Percentiles rank a stretch among this genome's conserved stretches.
These are phyloP conservation scores for Aspergillus niger DNA, from an alignment of 2,329 filamentous ascomycete genomes.

Conservation along the genomic window DNA sequence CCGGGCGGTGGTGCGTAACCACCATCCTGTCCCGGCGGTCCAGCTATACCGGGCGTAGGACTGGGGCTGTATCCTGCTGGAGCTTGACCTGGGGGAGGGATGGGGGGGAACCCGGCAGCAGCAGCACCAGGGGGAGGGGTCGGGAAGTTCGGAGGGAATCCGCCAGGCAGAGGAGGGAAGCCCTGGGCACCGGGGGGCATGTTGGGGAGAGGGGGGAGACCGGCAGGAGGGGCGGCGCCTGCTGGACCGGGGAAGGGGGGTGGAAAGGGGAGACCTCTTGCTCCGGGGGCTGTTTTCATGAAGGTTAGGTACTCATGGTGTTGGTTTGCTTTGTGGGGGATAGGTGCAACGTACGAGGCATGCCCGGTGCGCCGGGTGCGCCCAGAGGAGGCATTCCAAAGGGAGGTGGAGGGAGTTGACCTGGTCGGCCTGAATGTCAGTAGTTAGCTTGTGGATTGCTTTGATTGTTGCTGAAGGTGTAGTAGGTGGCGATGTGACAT, in stretches of 20 bases:
- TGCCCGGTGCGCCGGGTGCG: constrained; percentile 42
- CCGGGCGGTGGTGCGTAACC: constrained; percentile 34
- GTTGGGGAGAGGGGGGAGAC: constrained; percentile 40
- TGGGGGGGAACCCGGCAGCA: constrained; percentile 35
- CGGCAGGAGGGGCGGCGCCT: constrained; percentile 41
- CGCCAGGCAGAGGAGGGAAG: constrained; percentile 29
- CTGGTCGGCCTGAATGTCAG: constrained; percentile 32
- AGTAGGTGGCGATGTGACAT: constrained; percentile 21
- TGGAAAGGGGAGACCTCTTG: constrained; percentile 57
- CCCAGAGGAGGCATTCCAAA: constrained; percentile 56
- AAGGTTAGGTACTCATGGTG: background rate
- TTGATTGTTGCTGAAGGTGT: no score
- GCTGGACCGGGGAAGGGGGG: constrained; percentile 43
- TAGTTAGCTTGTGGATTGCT: no score
- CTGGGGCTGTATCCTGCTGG: constrained; percentile 26
- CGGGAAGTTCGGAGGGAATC: constrained; percentile 48
- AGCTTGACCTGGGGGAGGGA: constrained; percentile 31
- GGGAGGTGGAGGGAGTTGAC: constrained; percentile 57
- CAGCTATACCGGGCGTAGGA: constrained; percentile 30
- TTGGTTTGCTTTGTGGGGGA: background rate
- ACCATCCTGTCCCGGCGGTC: constrained; percentile 32
- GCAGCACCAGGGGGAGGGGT: constrained; percentile 34
- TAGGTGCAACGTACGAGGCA: constrained; percentile 54
- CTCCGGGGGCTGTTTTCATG: constrained; percentile 53
- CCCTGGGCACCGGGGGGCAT: constrained; percentile 34